phyloP scores from a whole-genome alignment of 192 early-diverging fungal species.

The Backusella tarrabulga region DNA sequence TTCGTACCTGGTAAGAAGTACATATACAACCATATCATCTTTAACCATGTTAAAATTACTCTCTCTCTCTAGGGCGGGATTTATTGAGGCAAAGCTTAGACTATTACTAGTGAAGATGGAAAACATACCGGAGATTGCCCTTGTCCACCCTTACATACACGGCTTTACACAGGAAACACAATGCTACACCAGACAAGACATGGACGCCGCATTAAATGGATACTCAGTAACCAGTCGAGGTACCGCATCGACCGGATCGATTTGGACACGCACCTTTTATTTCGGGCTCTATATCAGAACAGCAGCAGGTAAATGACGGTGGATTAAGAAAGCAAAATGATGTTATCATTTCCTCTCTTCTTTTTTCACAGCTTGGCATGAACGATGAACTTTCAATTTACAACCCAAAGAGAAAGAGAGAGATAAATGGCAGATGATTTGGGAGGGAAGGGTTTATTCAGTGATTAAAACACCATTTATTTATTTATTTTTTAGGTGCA shows the following conservation, averaged over 20 bases:
- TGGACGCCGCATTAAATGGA: background rate
- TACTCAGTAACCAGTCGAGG: background rate
- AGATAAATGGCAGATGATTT: background rate
- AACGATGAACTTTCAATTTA: background rate
- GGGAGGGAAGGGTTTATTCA: too few species aligned
- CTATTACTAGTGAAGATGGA: constrained; percentile 69
- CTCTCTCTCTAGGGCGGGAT: constrained; percentile 51
- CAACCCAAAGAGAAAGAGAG: background rate
- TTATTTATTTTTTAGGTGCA: background rate
- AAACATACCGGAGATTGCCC: constrained; percentile 45
- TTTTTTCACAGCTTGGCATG: background rate
- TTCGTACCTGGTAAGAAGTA: constrained; percentile 9
- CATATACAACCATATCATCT: background rate
- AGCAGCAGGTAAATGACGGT: constrained; percentile 1
- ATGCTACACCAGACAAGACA: background rate
- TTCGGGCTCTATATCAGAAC: constrained; percentile 20
- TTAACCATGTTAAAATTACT: background rate
- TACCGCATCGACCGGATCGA: background rate
- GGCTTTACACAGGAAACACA: constrained; percentile 47
- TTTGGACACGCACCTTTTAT: constrained; percentile 19
- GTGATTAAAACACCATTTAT: background rate
- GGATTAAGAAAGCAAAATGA: background rate
- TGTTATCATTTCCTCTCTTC: background rate
- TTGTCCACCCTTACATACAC: constrained; percentile 77
- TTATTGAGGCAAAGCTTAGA: constrained; percentile 77